Base-by-base conservation (phyloP, 2,329 filamentous ascomycete species). In the Huntiella decipiens region DNA sequence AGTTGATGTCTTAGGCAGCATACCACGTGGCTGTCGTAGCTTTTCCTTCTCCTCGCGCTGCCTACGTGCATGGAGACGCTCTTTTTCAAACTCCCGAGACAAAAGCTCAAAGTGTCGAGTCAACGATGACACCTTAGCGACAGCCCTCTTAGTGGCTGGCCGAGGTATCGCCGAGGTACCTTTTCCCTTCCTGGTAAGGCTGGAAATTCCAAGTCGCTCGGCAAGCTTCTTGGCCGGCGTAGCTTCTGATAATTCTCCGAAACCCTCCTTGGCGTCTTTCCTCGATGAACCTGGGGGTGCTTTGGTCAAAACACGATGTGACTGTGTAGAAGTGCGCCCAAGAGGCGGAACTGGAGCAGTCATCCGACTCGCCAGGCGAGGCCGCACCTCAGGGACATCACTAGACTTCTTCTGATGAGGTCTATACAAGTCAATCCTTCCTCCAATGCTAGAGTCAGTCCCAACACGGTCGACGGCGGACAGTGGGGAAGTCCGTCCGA, bases 81-180 rank as follows among this genome's bases (percentile, higher is more conserved):
- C 88, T 55, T 88, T 93, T 57, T 95, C 86, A 53, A 98, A 98
- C 57, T 98, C 92, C 17, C 87, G 79, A 54, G 86, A 95, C 47
- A 98, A 69, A 59, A 96, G 87, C 60, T 98, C 92, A 57, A 98
- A 96, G 59, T 96, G 91, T 54, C 84, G 84, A 13, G 91, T 85
- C 43, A 98, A 68, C n/a, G 79, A 86, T 6, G 86, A 92, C 2
- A 98, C 91, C 55, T 82, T 83, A 3, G 82, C 75, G 44, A 79
- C 72, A 31, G 39, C 12, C 53, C 72, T 77, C 57, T 78, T 82
- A 43, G 81, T 77, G 22, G 94, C 75, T 19, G 91, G 91, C 31
- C 91, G 77, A 22, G 87, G 87, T 50, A 98, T 96, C 37, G 88
- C 71, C 1, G 91, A 96, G n/a, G 67, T 66, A 1, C 60, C 58